Conservation (phyloP, 2,329 filamentous ascomycete genomes). For the Trichophyton simii region DNA sequence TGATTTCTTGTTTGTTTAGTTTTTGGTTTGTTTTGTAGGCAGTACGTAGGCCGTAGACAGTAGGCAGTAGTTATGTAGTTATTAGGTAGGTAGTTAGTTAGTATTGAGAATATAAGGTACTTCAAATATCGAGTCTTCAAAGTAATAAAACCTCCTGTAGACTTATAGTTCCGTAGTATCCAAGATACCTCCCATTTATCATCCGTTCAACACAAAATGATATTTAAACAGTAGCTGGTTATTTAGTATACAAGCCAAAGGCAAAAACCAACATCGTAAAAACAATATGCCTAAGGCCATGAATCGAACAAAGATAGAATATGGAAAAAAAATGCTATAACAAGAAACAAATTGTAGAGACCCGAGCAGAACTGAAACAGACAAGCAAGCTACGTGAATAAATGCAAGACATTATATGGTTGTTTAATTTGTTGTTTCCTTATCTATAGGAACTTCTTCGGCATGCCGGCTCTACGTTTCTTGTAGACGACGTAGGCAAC, state of each 20-base stretch:
- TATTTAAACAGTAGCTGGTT: not conserved
- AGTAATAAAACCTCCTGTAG: too few relatives aligned
- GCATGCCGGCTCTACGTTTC: slow-evolving; percentile 57
- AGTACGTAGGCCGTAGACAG: not conserved
- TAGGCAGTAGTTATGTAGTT: not conserved
- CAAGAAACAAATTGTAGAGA: not conserved
- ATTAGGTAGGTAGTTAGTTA: not conserved
- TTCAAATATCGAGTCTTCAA: not conserved
- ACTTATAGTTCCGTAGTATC: too few relatives aligned
- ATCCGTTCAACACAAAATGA: not conserved
- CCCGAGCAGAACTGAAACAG: not conserved
- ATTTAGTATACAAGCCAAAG: not conserved
- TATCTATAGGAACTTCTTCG: slow-evolving; percentile 78
- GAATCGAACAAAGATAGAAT: not conserved
- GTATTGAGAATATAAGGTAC: not conserved
- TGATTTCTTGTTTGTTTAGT: not conserved
- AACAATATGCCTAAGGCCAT: not conserved
- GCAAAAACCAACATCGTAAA: not conserved
- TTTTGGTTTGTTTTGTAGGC: too few relatives aligned
- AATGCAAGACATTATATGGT: not conserved
- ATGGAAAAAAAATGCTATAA: not conserved
- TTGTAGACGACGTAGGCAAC: slow-evolving; percentile 67
- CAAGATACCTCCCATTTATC: too few relatives aligned
- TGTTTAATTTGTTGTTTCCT: not conserved
- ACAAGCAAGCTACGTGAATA: not conserved